Evolutionary conservation across 352 stramenopile species (phyloP).

Genomic region (Thalassiosira exigua): DNA sequence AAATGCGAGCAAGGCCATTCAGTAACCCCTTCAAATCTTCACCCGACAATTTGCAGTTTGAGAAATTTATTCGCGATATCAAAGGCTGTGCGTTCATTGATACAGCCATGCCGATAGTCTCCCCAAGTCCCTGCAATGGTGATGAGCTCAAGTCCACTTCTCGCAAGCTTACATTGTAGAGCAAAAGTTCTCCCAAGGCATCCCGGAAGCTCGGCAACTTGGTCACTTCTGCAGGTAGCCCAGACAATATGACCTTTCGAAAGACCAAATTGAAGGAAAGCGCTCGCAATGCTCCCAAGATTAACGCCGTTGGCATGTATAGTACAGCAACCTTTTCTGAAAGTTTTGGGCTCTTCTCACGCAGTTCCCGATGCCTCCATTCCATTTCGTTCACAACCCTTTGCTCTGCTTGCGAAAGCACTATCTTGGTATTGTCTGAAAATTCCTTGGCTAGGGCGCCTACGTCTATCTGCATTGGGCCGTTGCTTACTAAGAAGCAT

Average conservation of each 20-base stretch:
- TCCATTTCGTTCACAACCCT: no score
- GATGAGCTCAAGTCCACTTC: slow-evolving; percentile 20
- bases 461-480: slow-evolving; percentile 2
- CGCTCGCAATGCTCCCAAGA: neutral
- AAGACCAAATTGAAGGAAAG: slow-evolving; percentile 44
- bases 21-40: slow-evolving; percentile 12
- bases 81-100: slow-evolving; percentile 32
- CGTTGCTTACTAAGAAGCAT: neutral
- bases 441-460: neutral
- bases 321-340: neutral
- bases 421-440: neutral
- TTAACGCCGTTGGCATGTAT: neutral
- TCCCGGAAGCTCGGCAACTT: slow-evolving; percentile 2
- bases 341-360: neutral
- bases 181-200: neutral
- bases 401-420: no score
- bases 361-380: neutral
- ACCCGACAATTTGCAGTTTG: slow-evolving; percentile 19
- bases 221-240: neutral
- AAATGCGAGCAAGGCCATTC: slow-evolving; percentile 21
- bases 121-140: slow-evolving; percentile 4
- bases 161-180: slow-evolving; percentile 36
- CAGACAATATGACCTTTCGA: slow-evolving; percentile 21
- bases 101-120: neutral
- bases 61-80: slow-evolving; percentile 33